Base-by-base conservation (phyloP, 2,329 filamentous ascomycete genomes). In the Xylariales sp. region DNA sequence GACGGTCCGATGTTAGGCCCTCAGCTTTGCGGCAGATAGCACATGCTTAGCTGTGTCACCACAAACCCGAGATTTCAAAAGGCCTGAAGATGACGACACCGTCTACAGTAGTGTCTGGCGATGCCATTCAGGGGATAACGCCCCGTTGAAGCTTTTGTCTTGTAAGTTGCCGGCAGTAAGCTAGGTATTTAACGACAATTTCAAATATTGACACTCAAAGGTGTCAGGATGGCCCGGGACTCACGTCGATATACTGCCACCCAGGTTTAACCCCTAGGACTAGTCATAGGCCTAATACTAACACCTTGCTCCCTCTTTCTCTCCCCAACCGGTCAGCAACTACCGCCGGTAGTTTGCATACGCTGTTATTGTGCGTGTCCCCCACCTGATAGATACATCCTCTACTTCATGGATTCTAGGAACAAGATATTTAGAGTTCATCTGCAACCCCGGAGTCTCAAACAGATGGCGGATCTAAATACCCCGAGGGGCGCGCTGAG, bases 41-140 rank as follows among this genome's bases (percentile, higher is more conserved):
- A 39, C 44, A n/a, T 43, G 40, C 21, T 6, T 43, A 4, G 44
- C 24, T 6, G 40, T 43, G 7, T 43, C 40, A n/a, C 39, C 44
- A 5, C 44, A 46, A 31, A 40, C 39, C 21, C 31, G 36, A 20
- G 35, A 31, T 15, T 16, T 19, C 22, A 19, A 14, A 12, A 33
- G 44, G 16, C 41, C 42, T 4, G 32, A 44, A 9, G 42, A 44
- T 21, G 45, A 44, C 31, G 45, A 42, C 24, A 31, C 41, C n/a
- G 44, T 46, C 12, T 44, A 28, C 29, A 46, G 31, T 6, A 28
- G 40, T 31, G 35, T 38, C 1, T 38, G 35, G 35, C 22, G 12
- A 19, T 28, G 21, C 12, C 8, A 38, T n/a, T 22, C 22, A 19
- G 35, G 35, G n/a, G 21, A 8, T 7, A 40, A 40, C 18, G 29